A percentile compares a stretch with the other conserved stretches of the same genome.
These are phyloP conservation scores for Epichloe bromicola DNA, from an alignment of 2,329 filamentous ascomycete species.

Conservation along the genomic window DNA sequence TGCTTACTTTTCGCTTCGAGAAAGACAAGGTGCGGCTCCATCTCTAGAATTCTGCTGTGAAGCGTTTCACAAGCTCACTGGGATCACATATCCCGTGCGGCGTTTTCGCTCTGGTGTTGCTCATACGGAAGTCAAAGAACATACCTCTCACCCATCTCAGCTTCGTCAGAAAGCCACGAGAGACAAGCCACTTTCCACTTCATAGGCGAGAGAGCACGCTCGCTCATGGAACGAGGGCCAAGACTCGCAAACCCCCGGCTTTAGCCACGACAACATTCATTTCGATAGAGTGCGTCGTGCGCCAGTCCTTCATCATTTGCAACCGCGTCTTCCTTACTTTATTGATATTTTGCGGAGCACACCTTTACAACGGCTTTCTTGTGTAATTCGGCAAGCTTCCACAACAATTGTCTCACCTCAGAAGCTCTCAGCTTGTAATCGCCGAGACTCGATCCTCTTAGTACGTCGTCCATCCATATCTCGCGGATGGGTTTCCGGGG, in stretches of 20 bases:
- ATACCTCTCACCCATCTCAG: neutral
- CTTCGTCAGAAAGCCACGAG: neutral
- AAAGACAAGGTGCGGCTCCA: neutral
- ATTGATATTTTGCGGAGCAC: neutral
- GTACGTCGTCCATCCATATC: neutral
- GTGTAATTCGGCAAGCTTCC: conserved; percentile 1
- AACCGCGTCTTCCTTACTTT: neutral
- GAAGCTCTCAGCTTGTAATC: conserved; percentile 6
- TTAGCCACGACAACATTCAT: neutral
- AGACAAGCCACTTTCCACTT: neutral
- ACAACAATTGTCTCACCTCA: neutral
- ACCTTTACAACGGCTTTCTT: conserved; percentile 3
- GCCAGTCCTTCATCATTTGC: neutral
- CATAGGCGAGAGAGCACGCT: neutral
- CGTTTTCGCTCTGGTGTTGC: neutral
- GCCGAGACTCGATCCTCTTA: conserved; percentile 7
- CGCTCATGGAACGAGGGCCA: neutral
- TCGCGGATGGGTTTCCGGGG: neutral
- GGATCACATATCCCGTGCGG: neutral
- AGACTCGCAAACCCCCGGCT: no score
- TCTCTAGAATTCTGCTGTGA: neutral
- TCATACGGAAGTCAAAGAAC: neutral
- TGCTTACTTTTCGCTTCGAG: neutral
- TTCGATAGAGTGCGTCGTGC: neutral
- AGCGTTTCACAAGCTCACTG: conserved; percentile 1